Conservation (phyloP, 805 yeast species). For the Starmerella sp. region DNA sequence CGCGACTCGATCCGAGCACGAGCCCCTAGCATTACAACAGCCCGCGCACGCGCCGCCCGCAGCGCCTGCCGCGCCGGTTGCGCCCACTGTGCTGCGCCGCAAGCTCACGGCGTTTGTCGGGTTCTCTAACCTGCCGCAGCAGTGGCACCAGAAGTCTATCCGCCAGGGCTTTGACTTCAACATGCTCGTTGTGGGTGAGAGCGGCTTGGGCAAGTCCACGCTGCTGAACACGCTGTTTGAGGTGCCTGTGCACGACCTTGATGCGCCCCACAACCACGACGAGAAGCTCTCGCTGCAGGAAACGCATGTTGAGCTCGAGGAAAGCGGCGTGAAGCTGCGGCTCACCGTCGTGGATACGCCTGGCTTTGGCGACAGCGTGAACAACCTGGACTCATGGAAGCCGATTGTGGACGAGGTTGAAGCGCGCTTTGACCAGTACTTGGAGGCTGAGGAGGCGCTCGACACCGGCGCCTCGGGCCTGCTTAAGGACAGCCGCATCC, state of each 20-base stretch:
- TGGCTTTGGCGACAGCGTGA: conserved; percentile 86
- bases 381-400: conserved; percentile 70
- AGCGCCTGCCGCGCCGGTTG: conserved; percentile 5
- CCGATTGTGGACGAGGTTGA: conserved; percentile 87
- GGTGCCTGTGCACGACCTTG: conserved; percentile 42
- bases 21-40: not conserved
- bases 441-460: conserved; percentile 80
- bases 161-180: conserved; percentile 84
- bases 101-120: conserved; percentile 90
- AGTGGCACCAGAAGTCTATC: conserved; percentile 92
- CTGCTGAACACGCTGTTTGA: conserved; percentile 83
- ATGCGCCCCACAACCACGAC: conserved; percentile 26
- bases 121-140: conserved; percentile 93
- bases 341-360: conserved; percentile 81
- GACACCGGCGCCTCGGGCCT: conserved; percentile 43
- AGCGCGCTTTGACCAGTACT: conserved; percentile 70
- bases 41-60: conserved; percentile 2
- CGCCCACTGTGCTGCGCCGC: conserved; percentile 57
- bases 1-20: not conserved
- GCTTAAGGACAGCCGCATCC: conserved; percentile 72
- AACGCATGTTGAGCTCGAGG: conserved; percentile 66
- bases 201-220: conserved; percentile 88
- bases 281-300: conserved; percentile 42
- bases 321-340: conserved; percentile 80
- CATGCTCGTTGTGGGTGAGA: conserved; percentile 71